These are phyloP conservation scores for Collariella sp. DNA, from an alignment of 495 filamentous ascomycete genomes.

Conservation along the genomic window DNA sequence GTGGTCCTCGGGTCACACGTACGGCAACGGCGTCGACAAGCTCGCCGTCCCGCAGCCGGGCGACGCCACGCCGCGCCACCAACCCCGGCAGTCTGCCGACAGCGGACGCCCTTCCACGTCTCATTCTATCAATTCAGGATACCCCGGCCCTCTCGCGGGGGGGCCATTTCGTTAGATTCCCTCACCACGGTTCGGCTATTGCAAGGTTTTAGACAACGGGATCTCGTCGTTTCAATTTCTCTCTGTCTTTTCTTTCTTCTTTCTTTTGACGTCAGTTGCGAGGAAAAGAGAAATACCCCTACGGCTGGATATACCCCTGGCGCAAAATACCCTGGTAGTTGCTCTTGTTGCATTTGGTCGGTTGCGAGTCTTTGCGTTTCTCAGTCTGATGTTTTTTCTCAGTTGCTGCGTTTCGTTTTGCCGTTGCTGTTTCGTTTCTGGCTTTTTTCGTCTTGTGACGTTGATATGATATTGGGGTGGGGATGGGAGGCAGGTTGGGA, in stretches of 20 bases:
- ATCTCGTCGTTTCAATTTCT: not conserved
- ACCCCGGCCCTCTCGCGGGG: conserved; percentile 72
- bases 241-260: not conserved
- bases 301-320: conserved; percentile 51
- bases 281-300: conserved; percentile 39
- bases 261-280: conserved; percentile 20
- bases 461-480: no score
- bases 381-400: not conserved
- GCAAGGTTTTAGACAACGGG: conserved; percentile 31
- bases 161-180: conserved; percentile 71
- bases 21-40: conserved; percentile 58
- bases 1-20: conserved; percentile 45
- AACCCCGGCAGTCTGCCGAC: conserved; percentile 72
- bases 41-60: conserved; percentile 56
- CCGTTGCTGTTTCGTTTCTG: not conserved
- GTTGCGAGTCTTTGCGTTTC: conserved; percentile 23
- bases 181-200: conserved; percentile 29
- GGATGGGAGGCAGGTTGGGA: no score
- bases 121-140: conserved; percentile 87
- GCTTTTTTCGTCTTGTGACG: no score
- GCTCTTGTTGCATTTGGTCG: conserved; percentile 54
- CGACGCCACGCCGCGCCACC: conserved; percentile 74
- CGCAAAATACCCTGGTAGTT: conserved; percentile 42
- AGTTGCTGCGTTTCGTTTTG: not conserved
- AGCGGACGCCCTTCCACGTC: conserved; percentile 87